phyloP scores from a whole-genome alignment of 768 basidiomycete species.

The Leccinum arenicola region DNA sequence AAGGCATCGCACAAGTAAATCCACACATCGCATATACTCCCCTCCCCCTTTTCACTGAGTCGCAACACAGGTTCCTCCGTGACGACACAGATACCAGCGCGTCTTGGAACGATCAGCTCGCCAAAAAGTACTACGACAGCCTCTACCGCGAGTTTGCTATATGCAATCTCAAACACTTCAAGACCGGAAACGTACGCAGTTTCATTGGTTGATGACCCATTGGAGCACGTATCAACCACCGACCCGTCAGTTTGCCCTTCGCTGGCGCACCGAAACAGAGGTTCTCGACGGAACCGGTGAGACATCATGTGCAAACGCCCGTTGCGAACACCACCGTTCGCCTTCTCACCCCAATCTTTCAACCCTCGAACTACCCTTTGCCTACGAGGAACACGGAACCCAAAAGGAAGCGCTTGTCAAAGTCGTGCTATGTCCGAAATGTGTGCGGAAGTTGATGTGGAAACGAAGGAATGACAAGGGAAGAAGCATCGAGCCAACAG shows the following conservation, averaged over 20 bases:
- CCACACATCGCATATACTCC: not conserved
- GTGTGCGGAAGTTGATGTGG: constrained; percentile 84
- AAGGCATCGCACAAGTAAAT: constrained; percentile 66
- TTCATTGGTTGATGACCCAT: not conserved
- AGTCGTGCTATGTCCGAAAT: constrained; percentile 78
- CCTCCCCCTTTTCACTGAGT: not conserved
- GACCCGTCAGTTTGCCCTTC: constrained; percentile 69
- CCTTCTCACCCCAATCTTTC: constrained; percentile 40
- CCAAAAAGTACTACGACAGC: constrained; percentile 82
- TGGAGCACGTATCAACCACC: not conserved
- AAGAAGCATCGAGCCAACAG: not conserved
- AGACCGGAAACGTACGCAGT: constrained; percentile 73
- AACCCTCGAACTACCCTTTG: constrained; percentile 88
- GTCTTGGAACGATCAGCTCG: constrained; percentile 81
- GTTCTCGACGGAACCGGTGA: constrained; percentile 85
- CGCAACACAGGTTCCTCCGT: constrained; percentile 63
- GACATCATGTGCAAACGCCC: constrained; percentile 84
- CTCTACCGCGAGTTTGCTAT: constrained; percentile 92
- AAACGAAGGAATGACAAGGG: constrained; percentile 67
- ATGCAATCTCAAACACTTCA: constrained; percentile 95
- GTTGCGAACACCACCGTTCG: constrained; percentile 65
- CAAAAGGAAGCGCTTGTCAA: constrained; percentile 85
- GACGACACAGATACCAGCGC: constrained; percentile 37
- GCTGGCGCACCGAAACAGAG: constrained; percentile 93
- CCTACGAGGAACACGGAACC: constrained; percentile 77